Conservation (phyloP, 345 rosid genomes). For the Microthlaspi erraticum region DNA sequence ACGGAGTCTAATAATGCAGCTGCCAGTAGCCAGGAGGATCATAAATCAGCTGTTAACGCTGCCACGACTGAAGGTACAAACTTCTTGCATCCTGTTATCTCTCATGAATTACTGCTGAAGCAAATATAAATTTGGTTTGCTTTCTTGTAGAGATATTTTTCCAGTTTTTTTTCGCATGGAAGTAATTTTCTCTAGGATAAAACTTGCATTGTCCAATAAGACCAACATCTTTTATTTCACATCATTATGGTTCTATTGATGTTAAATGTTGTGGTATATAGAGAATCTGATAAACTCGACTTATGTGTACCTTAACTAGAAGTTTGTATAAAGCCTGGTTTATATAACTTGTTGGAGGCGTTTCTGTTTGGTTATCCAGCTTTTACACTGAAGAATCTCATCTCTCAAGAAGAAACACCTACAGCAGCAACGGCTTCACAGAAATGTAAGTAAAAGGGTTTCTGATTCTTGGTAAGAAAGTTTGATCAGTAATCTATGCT, state of each 20-base stretch:
- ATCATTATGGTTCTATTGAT: conserved; percentile 4
- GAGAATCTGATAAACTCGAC: conserved; percentile 1
- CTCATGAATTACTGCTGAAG: neutral
- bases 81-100: conserved; percentile 6
- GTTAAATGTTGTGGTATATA: neutral
- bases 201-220: conserved; percentile 10
- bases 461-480: neutral
- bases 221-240: conserved; percentile 11
- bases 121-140: neutral
- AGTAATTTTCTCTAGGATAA: neutral
- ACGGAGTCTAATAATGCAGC: conserved; percentile 45
- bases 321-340: neutral
- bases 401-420: conserved; percentile 83
- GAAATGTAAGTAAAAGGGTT: conserved; percentile 57
- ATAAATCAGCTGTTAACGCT: conserved; percentile 43
- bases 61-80: conserved; percentile 56
- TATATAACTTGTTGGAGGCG: neutral
- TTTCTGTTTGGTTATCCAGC: conserved; percentile 51
- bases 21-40: conserved; percentile 45
- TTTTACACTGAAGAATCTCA: conserved; percentile 83
- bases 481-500: conserved; percentile 5
- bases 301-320: neutral
- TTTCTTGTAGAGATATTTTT: neutral
- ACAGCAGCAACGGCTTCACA: conserved; percentile 58
- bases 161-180: neutral